phyloP scores from a whole-genome alignment of 345 rosid species.

The Gossypium sturtianum region DNA sequence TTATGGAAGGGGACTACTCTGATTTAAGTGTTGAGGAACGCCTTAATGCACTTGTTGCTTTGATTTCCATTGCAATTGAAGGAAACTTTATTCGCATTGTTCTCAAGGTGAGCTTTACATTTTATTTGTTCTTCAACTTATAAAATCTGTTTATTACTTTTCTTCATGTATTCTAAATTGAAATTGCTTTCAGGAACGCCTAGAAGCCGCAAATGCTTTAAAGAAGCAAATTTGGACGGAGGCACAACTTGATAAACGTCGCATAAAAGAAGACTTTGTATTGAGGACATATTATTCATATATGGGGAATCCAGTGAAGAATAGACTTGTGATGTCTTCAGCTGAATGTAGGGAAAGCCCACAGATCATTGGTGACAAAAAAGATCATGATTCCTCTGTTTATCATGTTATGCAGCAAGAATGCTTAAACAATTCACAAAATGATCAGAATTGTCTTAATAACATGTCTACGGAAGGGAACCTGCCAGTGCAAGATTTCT shows the following conservation, averaged over 20 bases:
- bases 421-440: conserved; percentile 34
- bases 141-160: background rate
- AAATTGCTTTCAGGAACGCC: conserved; percentile 62
- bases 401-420: conserved; percentile 40
- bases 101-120: conserved; percentile 64
- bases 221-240: conserved; percentile 99
- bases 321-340: conserved; percentile 27
- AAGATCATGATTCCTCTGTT: conserved; percentile 41
- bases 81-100: conserved; percentile 80
- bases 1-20: conserved; percentile 90
- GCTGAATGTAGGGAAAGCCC: conserved; percentile 47
- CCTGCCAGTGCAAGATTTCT: conserved; percentile 38
- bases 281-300: conserved; percentile 47
- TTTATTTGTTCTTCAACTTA: conserved; percentile 6
- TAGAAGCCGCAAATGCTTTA: conserved; percentile 95
- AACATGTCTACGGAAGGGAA: conserved; percentile 39
- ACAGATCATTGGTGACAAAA: conserved; percentile 24
- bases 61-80: conserved; percentile 87
- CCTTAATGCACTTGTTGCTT: conserved; percentile 71
- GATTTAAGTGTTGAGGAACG: conserved; percentile 96
- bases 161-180: conserved; percentile 22
- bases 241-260: conserved; percentile 86
- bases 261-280: conserved; percentile 60
- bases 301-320: conserved; percentile 42
- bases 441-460: conserved; percentile 37